Evolutionary conservation across 306 rosid genomes (phyloP), one percentile per base, ranked within the genome.

Genomic region (Trifolium pratense): DNA sequence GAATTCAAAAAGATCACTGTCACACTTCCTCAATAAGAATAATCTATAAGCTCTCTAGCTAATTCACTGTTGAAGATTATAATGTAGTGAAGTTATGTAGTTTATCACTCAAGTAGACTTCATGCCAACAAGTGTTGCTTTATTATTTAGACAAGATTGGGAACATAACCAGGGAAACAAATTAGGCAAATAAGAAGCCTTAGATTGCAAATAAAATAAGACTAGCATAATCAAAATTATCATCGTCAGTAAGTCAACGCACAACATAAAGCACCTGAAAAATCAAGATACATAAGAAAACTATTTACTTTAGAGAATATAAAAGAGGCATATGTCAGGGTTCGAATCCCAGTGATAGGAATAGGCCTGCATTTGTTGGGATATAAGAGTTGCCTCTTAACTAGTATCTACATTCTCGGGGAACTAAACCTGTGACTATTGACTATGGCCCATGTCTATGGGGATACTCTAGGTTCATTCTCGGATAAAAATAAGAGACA

Each of bases 61-160:
- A 65, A 63, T 9, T 53, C 40, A 52, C 6, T 17, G 31, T 9
- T 32, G 46, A 36, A 69, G 12, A 70, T 62, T 70, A 52, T 71
- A 64, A 11, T 7, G 6, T 5, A 39, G 18, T 13, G 23, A 52
- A 6, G 59, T 31, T 21, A 16, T 56, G 32, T 20, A 60, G 73
- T 53, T 52, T 60, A 48, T 18, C 43, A 52, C 45, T 52, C 58
- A 42, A 20, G 31, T 6, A 61, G 18, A 63, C 66, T 55, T 32
- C 39, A 60, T 37, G 23, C 56, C 64, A 68, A 37, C 62, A 60
- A 76, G 42, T 71, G 20, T 56, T 20, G 71, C 75, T 64, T 56
- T 58, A 43, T 32, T 43, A 52, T 42, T 23, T 43, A 42, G 23
- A 62, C 13, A 16, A 64, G 60, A 39, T 14, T 18, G 32, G 57